phyloP scores from a whole-genome alignment of 1,139 yeast species.

The Sugiyamaella grinbergsii region DNA sequence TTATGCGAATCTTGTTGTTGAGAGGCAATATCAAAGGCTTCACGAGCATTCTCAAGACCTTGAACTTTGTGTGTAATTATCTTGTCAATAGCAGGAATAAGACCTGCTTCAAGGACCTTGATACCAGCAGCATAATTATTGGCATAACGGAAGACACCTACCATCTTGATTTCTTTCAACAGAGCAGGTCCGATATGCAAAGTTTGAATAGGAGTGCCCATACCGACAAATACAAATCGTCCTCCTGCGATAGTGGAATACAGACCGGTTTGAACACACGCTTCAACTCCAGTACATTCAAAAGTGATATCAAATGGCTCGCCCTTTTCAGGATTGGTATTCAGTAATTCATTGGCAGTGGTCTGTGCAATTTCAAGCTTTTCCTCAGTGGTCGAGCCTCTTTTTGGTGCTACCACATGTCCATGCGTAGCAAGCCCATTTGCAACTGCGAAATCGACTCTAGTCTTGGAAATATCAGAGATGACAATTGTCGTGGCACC shows the following conservation, averaged over 20 bases:
- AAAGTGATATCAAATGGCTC: constrained; percentile 50
- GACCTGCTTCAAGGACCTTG: constrained; percentile 31
- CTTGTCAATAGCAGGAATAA: constrained; percentile 34
- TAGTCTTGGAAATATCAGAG: constrained; percentile 60
- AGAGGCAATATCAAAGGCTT: constrained; percentile 40
- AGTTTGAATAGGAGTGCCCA: constrained; percentile 40
- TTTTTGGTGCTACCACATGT: constrained; percentile 33
- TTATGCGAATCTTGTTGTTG: constrained; percentile 36
- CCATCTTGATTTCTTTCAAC: constrained; percentile 38
- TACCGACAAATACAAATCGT: constrained; percentile 38
- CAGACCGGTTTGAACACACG: constrained; percentile 42
- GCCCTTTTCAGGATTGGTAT: constrained; percentile 15
- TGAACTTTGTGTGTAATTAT: constrained; percentile 36
- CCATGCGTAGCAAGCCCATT: constrained; percentile 37
- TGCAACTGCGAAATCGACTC: constrained; percentile 47
- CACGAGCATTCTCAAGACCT: constrained; percentile 35
- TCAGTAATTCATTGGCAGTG: constrained; percentile 29
- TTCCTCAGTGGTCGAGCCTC: constrained; percentile 32
- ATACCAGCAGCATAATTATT: constrained; percentile 38
- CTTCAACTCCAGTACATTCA: constrained; percentile 40
- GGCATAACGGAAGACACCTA: constrained; percentile 41
- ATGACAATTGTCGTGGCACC: constrained; percentile 69
- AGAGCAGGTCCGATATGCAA: constrained; percentile 40
- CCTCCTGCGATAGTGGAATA: constrained; percentile 43
- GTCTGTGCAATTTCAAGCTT: constrained; percentile 31